Conservation (phyloP, 768 basidiomycete genomes). For the Phaeotremella skinneri region DNA sequence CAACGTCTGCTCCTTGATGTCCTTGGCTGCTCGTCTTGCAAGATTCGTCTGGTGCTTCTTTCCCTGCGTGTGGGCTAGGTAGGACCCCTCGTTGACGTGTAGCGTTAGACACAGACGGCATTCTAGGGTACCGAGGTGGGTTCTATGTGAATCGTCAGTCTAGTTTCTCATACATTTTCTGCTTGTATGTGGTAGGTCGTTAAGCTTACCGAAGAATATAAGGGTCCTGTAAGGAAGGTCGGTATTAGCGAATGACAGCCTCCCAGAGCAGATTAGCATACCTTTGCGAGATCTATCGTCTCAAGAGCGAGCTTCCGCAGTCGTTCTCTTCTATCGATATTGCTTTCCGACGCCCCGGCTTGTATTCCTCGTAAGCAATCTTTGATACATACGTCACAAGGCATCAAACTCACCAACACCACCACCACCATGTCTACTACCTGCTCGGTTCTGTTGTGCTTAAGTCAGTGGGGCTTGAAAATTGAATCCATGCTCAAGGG, state of each 20-base stretch:
- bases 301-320: conserved; percentile 91
- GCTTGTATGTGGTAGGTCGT: too few species aligned
- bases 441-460: conserved; percentile 46
- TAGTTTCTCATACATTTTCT: too few species aligned
- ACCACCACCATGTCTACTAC: conserved; percentile 50
- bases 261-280: conserved; percentile 47
- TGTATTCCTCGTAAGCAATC: background rate
- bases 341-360: conserved; percentile 89
- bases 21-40: conserved; percentile 92
- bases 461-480: background rate
- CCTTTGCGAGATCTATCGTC: conserved; percentile 97
- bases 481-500: background rate
- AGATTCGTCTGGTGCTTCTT: conserved; percentile 99
- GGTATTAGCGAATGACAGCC: background rate
- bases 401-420: conserved; percentile 41
- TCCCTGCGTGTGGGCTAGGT: conserved; percentile 97
- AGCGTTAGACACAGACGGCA: conserved; percentile 95
- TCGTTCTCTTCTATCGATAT: conserved; percentile 91
- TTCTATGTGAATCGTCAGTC: conserved; percentile 50
- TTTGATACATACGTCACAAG: background rate
- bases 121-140: conserved; percentile 96
- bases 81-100: conserved; percentile 99
- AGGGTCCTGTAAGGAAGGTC: conserved; percentile 67
- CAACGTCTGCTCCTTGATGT: conserved; percentile 88
- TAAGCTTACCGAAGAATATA: conserved; percentile 75